Percentiles rank a stretch among this genome's conserved stretches.
Conservation (phyloP, 768 basidiomycete genomes). For the Mrakia frigida region DNA sequence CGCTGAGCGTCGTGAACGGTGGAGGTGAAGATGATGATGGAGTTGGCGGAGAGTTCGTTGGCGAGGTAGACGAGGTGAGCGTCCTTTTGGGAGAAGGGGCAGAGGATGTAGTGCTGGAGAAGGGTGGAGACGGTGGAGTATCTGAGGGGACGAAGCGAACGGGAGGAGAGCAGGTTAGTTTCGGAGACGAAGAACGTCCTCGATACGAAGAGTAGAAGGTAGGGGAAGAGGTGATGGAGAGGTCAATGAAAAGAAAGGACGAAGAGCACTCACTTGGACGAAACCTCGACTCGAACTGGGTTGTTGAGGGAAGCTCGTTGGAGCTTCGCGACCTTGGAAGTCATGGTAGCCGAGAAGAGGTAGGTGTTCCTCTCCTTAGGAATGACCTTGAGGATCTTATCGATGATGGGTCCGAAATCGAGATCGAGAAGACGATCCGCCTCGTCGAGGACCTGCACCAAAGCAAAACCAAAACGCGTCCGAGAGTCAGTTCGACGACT, state of each 20-base stretch:
- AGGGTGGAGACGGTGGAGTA: constrained; percentile 95
- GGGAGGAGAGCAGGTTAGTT: neutral
- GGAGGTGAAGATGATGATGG: constrained; percentile 91
- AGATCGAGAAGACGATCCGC: constrained; percentile 92
- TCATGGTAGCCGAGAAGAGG: constrained; percentile 98
- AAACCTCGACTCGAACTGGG: constrained; percentile 89
- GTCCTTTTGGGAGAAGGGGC: constrained; percentile 87
- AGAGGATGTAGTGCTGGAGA: constrained; percentile 90
- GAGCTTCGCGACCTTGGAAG: constrained; percentile 92
- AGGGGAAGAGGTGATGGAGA: neutral
- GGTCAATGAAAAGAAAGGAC: no score
- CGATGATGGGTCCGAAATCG: constrained; percentile 92
- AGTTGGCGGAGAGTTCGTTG: constrained; percentile 83
- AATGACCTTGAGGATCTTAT: constrained; percentile 91
- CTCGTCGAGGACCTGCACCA: constrained; percentile 92
- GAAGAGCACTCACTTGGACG: constrained; percentile 64
- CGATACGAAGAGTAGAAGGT: no score
- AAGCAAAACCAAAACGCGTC: neutral
- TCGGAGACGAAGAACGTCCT: neutral
- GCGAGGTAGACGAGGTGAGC: constrained; percentile 80
- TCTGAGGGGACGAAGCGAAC: constrained; percentile 49
- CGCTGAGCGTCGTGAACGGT: constrained; percentile 91
- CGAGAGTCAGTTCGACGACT: neutral
- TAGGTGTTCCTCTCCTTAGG: constrained; percentile 93
- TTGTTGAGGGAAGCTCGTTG: constrained; percentile 89